phyloP scores from a whole-genome alignment of 306 rosid genomes.

The Citrullus mucosospermus region DNA sequence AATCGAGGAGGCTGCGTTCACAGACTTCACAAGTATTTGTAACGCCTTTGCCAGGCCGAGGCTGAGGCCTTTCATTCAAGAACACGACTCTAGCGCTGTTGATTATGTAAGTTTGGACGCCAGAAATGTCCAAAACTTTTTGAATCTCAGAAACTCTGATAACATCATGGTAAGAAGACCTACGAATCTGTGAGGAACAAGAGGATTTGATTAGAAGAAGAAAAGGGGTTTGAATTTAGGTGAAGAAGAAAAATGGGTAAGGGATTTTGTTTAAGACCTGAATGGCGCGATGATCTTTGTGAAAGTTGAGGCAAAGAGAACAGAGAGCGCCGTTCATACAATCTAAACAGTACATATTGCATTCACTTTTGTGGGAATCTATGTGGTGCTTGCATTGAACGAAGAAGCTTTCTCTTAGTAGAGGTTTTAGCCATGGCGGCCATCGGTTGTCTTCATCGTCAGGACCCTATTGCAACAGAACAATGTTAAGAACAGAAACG shows the following conservation, averaged over 20 bases:
- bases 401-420: slow-evolving; percentile 68
- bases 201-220: neutral
- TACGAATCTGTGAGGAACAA: slow-evolving; percentile 56
- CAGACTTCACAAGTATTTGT: slow-evolving; percentile 97
- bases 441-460: slow-evolving; percentile 82
- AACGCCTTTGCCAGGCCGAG: slow-evolving; percentile 97
- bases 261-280: slow-evolving; percentile 33
- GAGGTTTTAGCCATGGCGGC: slow-evolving; percentile 99
- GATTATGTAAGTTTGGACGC: slow-evolving; percentile 91
- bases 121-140: slow-evolving; percentile 82
- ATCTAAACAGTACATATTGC: slow-evolving; percentile 94
- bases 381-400: slow-evolving; percentile 86
- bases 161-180: slow-evolving; percentile 96
- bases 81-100: slow-evolving; percentile 95
- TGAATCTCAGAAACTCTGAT: slow-evolving; percentile 88
- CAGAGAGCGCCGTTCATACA: slow-evolving; percentile 88
- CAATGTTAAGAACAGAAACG: neutral
- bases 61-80: slow-evolving; percentile 93
- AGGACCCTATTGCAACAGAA: slow-evolving; percentile 47
- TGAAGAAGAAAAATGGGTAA: neutral
- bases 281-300: slow-evolving; percentile 78
- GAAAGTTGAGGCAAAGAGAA: slow-evolving; percentile 68
- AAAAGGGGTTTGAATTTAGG: neutral
- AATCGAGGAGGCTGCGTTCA: slow-evolving; percentile 89
- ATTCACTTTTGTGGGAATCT: slow-evolving; percentile 92